These are phyloP conservation scores for Akanthomyces uredinophilus DNA, from an alignment of 2,329 filamentous ascomycete genomes.

Conservation along the genomic window DNA sequence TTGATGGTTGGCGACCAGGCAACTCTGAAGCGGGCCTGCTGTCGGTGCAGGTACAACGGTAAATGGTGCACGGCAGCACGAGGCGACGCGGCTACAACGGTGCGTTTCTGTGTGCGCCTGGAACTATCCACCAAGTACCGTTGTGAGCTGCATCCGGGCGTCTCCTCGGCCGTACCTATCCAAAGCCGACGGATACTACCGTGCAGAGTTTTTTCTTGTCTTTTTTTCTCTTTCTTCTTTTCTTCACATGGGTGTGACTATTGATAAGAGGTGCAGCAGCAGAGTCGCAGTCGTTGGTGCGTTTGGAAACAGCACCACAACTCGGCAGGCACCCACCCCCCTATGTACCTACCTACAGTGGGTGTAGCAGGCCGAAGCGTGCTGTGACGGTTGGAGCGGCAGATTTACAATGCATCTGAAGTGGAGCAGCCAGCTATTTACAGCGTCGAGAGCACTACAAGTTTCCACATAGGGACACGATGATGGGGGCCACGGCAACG, in stretches of 20 bases:
- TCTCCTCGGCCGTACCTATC: neutral
- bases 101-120: no score
- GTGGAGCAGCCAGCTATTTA: neutral
- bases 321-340: neutral
- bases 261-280: neutral
- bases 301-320: neutral
- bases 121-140: no score
- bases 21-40: neutral
- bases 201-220: neutral
- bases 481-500: neutral
- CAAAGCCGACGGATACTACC: neutral
- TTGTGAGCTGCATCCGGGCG: no score
- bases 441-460: neutral
- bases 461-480: neutral
- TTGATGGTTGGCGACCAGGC: neutral
- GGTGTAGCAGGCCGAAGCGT: neutral
- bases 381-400: neutral
- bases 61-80: neutral
- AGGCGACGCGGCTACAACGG: no score
- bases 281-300: neutral
- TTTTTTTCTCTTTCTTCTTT: no score
- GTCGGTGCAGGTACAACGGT: neutral
- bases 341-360: no score
- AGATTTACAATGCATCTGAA: neutral
- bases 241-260: neutral